Base-by-base conservation (phyloP, 768 basidiomycete species). In the Mycena vulgaris region DNA sequence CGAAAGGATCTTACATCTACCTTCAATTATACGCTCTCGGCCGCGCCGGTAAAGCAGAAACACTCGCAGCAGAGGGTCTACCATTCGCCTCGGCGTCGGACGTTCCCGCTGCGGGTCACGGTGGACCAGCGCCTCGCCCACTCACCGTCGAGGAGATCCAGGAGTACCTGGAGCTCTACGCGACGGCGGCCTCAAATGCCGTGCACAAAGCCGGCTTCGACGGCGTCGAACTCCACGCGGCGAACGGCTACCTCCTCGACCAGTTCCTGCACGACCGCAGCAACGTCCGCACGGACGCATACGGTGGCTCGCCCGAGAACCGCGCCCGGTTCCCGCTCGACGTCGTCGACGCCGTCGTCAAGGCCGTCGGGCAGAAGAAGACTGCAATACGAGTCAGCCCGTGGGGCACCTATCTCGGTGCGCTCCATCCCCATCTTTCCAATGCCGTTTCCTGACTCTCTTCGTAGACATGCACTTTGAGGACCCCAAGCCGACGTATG, bases 151-250 rank as follows among this genome's bases (percentile, higher is more conserved):
- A 74, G 11, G 84, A 84, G 66, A 81, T 69, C 28, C 23, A 73
- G n/a, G 82, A 85, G 35, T 83, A 83, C 58, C 75, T 84, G 30
- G 58, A 75, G 30, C 78, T 83, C 21, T 89, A 85, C 72, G 84
- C 80, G n/a, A n/a, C n/a, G n/a, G n/a, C n/a, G n/a, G n/a, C n/a
- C n/a, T n/a, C n/a, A n/a, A n/a, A n/a, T n/a, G 85, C 86, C 49
- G 77, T 88, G 31, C 77, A 80, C 40, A 72, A 61, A 51, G 87
- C 89, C 47, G 89, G 88, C 7, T 90, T 90, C 66, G 89, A 90
- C 66, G 89, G 89, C 28, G 81, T 89, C 5, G 89, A 91, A 78
- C 80, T 86, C 67, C 80, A 80, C 49, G 75, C 63, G 14, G 76
- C 75, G 16, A 79, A 79, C 42, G 79, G 79, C 0, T 80, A 81